A percentile compares a stretch with the other conserved stretches of the same genome.
Evolutionary conservation across 495 filamentous ascomycete genomes (phyloP).

Genomic region (Neurospora africana): DNA sequence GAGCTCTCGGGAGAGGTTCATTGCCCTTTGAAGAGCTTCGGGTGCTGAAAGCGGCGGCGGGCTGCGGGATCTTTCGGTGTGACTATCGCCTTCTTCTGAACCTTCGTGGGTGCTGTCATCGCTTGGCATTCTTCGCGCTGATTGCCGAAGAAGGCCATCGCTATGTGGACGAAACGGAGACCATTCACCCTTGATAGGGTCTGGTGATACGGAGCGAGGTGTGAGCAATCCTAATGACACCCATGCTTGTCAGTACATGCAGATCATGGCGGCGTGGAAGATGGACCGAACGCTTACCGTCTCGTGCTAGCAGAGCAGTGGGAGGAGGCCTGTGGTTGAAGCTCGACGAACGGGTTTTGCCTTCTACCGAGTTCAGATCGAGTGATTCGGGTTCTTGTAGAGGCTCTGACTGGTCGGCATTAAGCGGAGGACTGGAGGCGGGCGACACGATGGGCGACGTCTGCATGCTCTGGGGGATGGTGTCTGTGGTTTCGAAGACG

Average conservation of each 20-base stretch:
- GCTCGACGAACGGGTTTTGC: conserved; percentile 26
- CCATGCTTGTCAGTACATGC: conserved; percentile 5
- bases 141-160: conserved; percentile 33
- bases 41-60: conserved; percentile 63
- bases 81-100: conserved; percentile 26
- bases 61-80: conserved; percentile 53
- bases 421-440: conserved; percentile 62
- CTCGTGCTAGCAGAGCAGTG: conserved; percentile 17
- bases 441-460: conserved; percentile 91
- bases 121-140: conserved; percentile 33
- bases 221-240: conserved; percentile 42
- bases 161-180: conserved; percentile 30
- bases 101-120: conserved; percentile 28
- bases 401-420: conserved; percentile 43
- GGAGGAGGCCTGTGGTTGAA: conserved; percentile 25
- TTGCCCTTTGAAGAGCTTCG: conserved; percentile 75
- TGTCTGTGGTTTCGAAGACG: conserved; percentile 86
- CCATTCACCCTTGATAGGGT: conserved; percentile 36
- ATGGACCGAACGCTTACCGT: conserved; percentile 16
- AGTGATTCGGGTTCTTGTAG: conserved; percentile 79
- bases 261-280: background rate
- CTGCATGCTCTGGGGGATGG: conserved; percentile 79
- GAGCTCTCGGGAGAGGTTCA: conserved; percentile 77
- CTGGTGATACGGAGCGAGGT: conserved; percentile 54
- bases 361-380: conserved; percentile 47